Evolutionary conservation across 2,329 filamentous ascomycete species (phyloP), one percentile per base, ranked within the genome.

Genomic region (Penicillium sp.): DNA sequence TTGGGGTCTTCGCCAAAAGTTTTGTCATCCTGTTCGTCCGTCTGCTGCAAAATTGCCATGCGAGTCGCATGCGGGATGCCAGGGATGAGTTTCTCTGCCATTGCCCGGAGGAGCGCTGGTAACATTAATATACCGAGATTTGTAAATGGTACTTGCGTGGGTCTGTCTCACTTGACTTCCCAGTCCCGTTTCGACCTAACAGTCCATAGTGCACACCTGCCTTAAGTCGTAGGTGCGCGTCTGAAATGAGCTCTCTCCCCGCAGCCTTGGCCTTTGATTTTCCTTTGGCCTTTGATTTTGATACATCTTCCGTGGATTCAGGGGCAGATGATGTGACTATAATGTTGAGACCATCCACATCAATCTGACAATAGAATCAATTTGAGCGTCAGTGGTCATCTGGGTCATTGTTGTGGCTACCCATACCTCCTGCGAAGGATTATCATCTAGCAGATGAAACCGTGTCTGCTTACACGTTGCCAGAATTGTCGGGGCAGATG

Each of bases 131-230:
- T 40, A 37, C 38, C 17, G 27, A 47, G 43, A 15, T 25, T 27
- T 4, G 27, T 29, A 59, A n/a, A 35, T 37, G 21, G 3, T n/a
- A 35, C 17, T 64, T 19, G 23, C 52, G 27, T 6, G 19, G 4
- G 19, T 21, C 19, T 25, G 2, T 56, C 68, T 23, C 74, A 88
- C 86, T 93, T 4, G 89, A 93, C 70, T 95, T 95, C 6, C 91
- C 91, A 2, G 87, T 89, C 0, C 91, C 91, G 74, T 95, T 95
- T 7, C 89, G 82, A 0, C 91, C 91, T 21, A 93, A 80, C 2
- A 95, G 78, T 0, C 90, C 90, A 78, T 95, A 95, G 60, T 89
- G 82, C 46, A 86, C 81, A 0, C 89, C 88, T 50, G 86, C 84
- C 63, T 93, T 90, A 3, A 95, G 76, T 25, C 86, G 84, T 37